These are phyloP conservation scores for Monosporozyma aquatica DNA, from an alignment of 805 yeast species.

Conservation along the genomic window DNA sequence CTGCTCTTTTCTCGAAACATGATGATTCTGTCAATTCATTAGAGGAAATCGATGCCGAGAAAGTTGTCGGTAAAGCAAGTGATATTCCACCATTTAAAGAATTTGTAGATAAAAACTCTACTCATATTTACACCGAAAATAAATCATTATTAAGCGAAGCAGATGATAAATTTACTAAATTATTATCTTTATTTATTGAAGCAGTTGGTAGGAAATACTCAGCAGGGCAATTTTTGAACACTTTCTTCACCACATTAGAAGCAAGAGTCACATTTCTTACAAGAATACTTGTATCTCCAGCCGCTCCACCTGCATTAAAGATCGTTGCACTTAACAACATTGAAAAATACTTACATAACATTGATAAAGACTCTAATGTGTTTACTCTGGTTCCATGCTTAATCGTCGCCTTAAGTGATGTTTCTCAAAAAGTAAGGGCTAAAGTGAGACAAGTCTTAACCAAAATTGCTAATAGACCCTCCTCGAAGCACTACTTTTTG, in stretches of 20 bases:
- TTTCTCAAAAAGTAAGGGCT: slow-evolving; percentile 42
- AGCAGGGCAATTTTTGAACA: slow-evolving; percentile 28
- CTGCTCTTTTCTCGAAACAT: slow-evolving; percentile 38
- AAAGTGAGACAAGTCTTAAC: slow-evolving; percentile 34
- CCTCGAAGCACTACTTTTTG: slow-evolving; percentile 39
- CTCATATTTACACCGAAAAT: slow-evolving; percentile 22
- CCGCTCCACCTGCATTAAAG: slow-evolving; percentile 51
- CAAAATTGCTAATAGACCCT: slow-evolving; percentile 32
- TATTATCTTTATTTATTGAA: slow-evolving; percentile 37
- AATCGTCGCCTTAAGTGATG: slow-evolving; percentile 44
- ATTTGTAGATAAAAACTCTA: slow-evolving; percentile 24
- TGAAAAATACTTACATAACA: slow-evolving; percentile 26
- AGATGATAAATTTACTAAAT: slow-evolving; percentile 34
- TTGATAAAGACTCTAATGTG: slow-evolving; percentile 34
- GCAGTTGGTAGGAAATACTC: slow-evolving; percentile 34
- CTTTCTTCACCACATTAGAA: slow-evolving; percentile 34
- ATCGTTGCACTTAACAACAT: slow-evolving; percentile 39
- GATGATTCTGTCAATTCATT: slow-evolving; percentile 27
- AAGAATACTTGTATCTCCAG: slow-evolving; percentile 47
- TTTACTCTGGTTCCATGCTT: slow-evolving; percentile 54
- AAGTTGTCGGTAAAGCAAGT: slow-evolving; percentile 18
- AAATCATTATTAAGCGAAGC: slow-evolving; percentile 29
- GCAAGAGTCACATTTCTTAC: slow-evolving; percentile 48
- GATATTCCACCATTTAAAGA: slow-evolving; percentile 24
- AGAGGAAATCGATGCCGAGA: slow-evolving; percentile 23